Base-by-base conservation (phyloP, 2,329 filamentous ascomycete species). In the Dactylellina parvicollis region DNA sequence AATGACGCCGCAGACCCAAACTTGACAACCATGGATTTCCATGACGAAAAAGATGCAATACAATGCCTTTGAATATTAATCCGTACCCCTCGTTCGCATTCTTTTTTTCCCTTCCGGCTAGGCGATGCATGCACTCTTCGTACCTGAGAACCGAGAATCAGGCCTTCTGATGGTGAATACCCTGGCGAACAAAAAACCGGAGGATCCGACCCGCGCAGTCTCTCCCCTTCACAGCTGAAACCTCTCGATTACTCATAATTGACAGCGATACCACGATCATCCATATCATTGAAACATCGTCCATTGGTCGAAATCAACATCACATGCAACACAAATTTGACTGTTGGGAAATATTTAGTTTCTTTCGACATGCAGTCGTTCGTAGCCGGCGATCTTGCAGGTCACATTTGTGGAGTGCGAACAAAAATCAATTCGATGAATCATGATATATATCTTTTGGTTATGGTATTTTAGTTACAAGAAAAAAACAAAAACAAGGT, bases 311-410 rank as follows among this genome's bases (percentile, higher is more conserved):
- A 18, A 50, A 54, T 32, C 20, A 54, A 72, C 67, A 20, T 65
- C 67, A 42, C 14, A 72, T 72, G 40, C 67, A 72, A 72, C 67
- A 72, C 67, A 72, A 14, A 38, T 65, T 59, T 65, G 14, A 1
- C 59, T 65, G 59, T 64, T 65, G 59, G 28, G 46, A 28, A 57
- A 36, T 24, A 42, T 36, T 9, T n/a, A 18, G 30, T 7, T 20
- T 30, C 9, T 1, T 4, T 10, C 36, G 3, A 24, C 26, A 12
- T 14, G n/a, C 12, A 54, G 8, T 49, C 36, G 22, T 36, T 32
- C 26, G 9, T 20, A 24, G 34, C 22, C 14, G 20, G 5, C n/a
- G 4, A 18, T 30, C 28, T n/a, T 52, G 32, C 16, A n/a, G 22
- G 18, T 42, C 7, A 12, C 18, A 56, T 56, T 22, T 22, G 5